A percentile compares a stretch with the other conserved stretches of the same genome.
Conservation (phyloP, 306 rosid genomes). For the Gastrolobium villosum region DNA sequence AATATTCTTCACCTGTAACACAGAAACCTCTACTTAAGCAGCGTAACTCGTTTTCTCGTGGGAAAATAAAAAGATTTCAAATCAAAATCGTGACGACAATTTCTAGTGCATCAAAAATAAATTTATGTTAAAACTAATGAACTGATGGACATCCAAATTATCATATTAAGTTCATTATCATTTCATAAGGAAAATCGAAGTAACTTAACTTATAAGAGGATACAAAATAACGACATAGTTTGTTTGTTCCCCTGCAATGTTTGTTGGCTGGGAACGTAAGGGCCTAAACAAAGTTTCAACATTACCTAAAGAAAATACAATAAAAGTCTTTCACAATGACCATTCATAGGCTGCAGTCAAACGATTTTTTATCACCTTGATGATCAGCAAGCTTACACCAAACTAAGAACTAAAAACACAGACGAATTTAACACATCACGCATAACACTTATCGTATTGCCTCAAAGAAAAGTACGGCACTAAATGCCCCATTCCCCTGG, state of each 20-base stretch:
- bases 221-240: not conserved
- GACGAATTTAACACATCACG: not conserved
- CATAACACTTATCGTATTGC: not conserved
- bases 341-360: conserved; percentile 3
- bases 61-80: not conserved
- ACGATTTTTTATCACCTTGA: conserved; percentile 16
- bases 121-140: not conserved
- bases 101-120: not conserved
- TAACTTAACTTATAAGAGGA: not conserved
- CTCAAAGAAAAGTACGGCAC: not conserved
- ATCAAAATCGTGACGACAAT: not conserved
- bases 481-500: not conserved
- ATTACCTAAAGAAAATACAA: not conserved
- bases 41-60: not conserved
- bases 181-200: not conserved
- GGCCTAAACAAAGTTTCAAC: not conserved
- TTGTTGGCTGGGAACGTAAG: not conserved
- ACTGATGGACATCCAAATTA: not conserved
- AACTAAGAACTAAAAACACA: conserved; percentile 5
- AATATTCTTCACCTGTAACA: not conserved
- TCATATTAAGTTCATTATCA: not conserved
- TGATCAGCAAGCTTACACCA: conserved; percentile 26
- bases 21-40: not conserved
- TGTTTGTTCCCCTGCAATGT: not conserved
- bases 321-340: conserved; percentile 6